Percentiles rank a stretch among this genome's conserved stretches.
Evolutionary conservation across 2,329 filamentous ascomycete species (phyloP).

Genomic region (Trichoderma cornu-damae): DNA sequence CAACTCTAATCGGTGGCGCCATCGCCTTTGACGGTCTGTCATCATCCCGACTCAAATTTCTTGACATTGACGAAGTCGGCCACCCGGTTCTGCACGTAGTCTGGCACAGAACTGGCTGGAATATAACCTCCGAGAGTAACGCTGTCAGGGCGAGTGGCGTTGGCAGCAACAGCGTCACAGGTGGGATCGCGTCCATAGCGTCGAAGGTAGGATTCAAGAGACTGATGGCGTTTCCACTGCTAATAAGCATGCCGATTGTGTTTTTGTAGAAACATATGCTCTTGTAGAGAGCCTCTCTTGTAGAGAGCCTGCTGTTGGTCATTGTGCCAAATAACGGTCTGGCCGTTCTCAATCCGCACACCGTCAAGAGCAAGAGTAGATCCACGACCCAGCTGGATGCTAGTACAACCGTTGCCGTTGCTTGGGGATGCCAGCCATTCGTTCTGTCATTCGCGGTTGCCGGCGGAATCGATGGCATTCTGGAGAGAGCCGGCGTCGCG

Average conservation of each 20-base stretch:
- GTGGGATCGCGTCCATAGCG: constrained; percentile 34
- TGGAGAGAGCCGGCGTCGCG: constrained; percentile 36
- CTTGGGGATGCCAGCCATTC: constrained; percentile 39
- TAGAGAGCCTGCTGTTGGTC: constrained; percentile 42
- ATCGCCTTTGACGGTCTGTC: constrained; percentile 35
- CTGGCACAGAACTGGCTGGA: constrained; percentile 37
- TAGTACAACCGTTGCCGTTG: constrained; percentile 37
- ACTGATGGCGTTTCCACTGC: constrained; percentile 36
- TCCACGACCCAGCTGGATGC: constrained; percentile 38
- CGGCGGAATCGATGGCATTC: constrained; percentile 36
- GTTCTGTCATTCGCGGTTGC: constrained; percentile 31
- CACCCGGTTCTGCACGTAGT: constrained; percentile 33
- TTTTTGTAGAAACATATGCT: constrained; percentile 41
- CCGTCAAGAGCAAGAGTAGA: constrained; percentile 40
- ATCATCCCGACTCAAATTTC: constrained; percentile 32
- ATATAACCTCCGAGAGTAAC: constrained; percentile 36
- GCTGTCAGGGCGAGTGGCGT: constrained; percentile 30
- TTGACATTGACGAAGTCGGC: constrained; percentile 34
- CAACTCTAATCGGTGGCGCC: constrained; percentile 34
- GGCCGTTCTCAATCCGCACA: constrained; percentile 38
- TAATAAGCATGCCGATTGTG: constrained; percentile 31
- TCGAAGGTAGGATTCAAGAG: constrained; percentile 39
- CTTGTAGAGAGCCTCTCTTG: constrained; percentile 42
- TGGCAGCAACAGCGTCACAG: constrained; percentile 33
- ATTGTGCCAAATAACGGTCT: constrained; percentile 40